Evolutionary conservation across 805 yeast species (phyloP), one percentile per base, ranked within the genome.

Genomic region (Candida xyloterini): DNA sequence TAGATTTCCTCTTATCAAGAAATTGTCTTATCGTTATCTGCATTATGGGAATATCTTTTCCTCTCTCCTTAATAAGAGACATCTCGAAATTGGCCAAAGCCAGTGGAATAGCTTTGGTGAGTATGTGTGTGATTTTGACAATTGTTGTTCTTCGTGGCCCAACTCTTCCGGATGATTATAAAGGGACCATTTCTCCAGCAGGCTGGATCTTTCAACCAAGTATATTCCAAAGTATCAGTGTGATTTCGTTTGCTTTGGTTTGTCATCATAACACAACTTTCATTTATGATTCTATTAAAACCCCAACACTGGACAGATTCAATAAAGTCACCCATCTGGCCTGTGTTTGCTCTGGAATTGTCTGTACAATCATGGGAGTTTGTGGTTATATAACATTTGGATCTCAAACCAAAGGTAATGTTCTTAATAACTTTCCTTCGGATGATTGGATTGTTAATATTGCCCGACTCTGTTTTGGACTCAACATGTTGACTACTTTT

Each of bases 201-300:
- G 65, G 71, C 24, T 70, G 76, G 65, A 66, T 86, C 4, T 56
- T 87, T 35, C 81, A 81, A 47, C 60, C 71, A 10, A 78, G 79
- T 29, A 65, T 90, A 3, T 87, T 90, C 57, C 95, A 90, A 61
- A 96, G 96, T 2, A 79, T 90, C 20, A 82, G 93, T n/a, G 95
- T 90, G 35, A 87, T 90, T 23, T 88, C 96, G 1, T 90, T 90
- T 66, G 98, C 98, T 2, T 73, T 91, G 49, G 97, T 90, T 3
- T 90, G 98, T 57, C 98, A 90, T 57, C 98, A 90, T 60, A 90
- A 90, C 59, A 88, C 97, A 0, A 78, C 91, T 21, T 84, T 90
- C 55, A 91, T 90, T 30, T 90, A 81, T 66, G 87, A 86, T 56
- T 87, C 96, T 0, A 72, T 91, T 55, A 75, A 74, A 48, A 76